Conservation (phyloP, 192 early-diverging fungal species). For the Gonapodya prolifera region DNA sequence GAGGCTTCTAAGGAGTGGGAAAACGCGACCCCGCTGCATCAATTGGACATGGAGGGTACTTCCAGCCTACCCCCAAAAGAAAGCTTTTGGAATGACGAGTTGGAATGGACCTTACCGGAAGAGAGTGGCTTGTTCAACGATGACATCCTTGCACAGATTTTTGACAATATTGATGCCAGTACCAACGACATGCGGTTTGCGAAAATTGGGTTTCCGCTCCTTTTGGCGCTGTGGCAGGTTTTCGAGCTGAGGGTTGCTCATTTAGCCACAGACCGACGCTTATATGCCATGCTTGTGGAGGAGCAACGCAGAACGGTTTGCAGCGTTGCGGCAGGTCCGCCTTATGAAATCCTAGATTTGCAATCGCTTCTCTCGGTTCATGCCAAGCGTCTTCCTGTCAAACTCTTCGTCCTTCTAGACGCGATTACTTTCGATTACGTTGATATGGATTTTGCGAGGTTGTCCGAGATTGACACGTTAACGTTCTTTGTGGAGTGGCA, state of each 20-base stretch:
- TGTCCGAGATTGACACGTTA: neutral
- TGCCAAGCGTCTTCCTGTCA: neutral
- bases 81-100: neutral
- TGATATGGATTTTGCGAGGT: neutral
- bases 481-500: neutral
- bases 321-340: neutral
- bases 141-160: conserved; percentile 4
- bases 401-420: neutral
- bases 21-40: neutral
- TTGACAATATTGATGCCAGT: neutral
- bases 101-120: neutral
- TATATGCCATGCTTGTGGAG: neutral
- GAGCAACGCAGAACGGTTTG: neutral
- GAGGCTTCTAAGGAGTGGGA: neutral
- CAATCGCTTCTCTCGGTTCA: neutral
- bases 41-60: too few species aligned
- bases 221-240: conserved; percentile 9
- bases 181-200: neutral
- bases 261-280: neutral
- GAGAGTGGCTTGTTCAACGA: conserved; percentile 8
- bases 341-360: neutral
- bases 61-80: neutral
- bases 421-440: neutral
- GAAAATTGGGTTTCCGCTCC: conserved; percentile 9
- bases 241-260: conserved; percentile 8